Evolutionary conservation across 768 basidiomycete genomes (phyloP).

Genomic region (Russula emetica): DNA sequence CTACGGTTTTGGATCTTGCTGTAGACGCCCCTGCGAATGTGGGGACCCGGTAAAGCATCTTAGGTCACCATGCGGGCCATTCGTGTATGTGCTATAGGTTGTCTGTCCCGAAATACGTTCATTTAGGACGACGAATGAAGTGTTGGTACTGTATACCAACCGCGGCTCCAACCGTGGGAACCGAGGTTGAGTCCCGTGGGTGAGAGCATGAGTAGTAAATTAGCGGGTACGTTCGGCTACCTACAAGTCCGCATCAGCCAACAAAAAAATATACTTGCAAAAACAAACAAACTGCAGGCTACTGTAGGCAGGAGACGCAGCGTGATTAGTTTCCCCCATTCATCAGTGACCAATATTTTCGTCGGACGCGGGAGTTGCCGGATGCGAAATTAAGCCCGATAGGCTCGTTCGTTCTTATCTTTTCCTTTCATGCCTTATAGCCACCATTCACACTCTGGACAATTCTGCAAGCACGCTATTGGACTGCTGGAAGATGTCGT

Average conservation of each 20-base stretch:
- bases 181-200: neutral
- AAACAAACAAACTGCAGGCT: neutral
- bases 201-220: neutral
- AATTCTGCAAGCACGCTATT: conserved; percentile 87
- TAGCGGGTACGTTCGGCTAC: neutral
- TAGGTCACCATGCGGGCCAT: neutral
- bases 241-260: neutral
- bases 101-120: neutral
- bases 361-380: neutral
- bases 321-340: neutral
- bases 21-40: conserved; percentile 4
- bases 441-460: conserved; percentile 90
- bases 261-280: too few relatives aligned
- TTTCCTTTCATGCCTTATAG: conserved; percentile 52
- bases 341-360: too few relatives aligned
- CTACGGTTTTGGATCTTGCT: too few relatives aligned
- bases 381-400: neutral
- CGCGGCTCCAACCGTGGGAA: neutral
- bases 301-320: neutral
- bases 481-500: conserved; percentile 82
- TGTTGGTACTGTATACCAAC: too few relatives aligned
- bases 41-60: neutral
- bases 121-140: neutral
- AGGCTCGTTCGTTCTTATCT: neutral
- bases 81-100: neutral